Evolutionary conservation across 305 asterid genomes (phyloP), one percentile per base, ranked within the genome.

Genomic region (Striga hermonthica): DNA sequence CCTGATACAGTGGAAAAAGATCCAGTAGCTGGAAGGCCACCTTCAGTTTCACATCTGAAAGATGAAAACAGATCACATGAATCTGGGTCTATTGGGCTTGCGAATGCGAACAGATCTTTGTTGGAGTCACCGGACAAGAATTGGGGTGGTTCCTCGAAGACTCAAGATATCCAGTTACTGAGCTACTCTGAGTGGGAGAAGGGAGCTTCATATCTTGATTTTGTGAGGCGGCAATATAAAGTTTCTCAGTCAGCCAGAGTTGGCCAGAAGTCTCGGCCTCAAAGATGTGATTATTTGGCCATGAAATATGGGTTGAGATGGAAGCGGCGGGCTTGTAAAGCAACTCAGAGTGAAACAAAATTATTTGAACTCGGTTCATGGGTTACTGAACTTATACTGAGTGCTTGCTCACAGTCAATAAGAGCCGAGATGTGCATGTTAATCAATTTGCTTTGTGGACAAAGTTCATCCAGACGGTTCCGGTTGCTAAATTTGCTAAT

Each of bases 151-250:
- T 76, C 92, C 66, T 86, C 87, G 7, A 85, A 85, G 84, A 79
- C 84, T 71, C 96, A 79, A 73, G 99, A 94, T 71, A 79, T 94
- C 68, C 96, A 86, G 68, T 80, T 94, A 40, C 73, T 94, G 28
- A 94, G 92, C 79, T 94, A 94, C 74, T 80, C 95, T 12, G 99
- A 94, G 78, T 94, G 99, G 99, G 98, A 94, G 71, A 91, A 82
- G 74, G 99, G 99, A 63, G 95, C 98, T 57, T 85, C 99, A n/a
- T 94, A 94, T 83, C 95, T 94, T 74, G 99, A 94, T 86, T 94
- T 94, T 79, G 99, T 94, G 67, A 85, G 99, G 91, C 86, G 99
- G 73, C 97, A 93, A 47, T 88, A 88, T 74, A 90, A 84, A 85
- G 92, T 94, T 76, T 85, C 98, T 65, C 86, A 81, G 77, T 80